A percentile compares a stretch with the other conserved stretches of the same genome.
Evolutionary conservation across 495 filamentous ascomycete species (phyloP).

Genomic region (Hypoxylon cercidicola): DNA sequence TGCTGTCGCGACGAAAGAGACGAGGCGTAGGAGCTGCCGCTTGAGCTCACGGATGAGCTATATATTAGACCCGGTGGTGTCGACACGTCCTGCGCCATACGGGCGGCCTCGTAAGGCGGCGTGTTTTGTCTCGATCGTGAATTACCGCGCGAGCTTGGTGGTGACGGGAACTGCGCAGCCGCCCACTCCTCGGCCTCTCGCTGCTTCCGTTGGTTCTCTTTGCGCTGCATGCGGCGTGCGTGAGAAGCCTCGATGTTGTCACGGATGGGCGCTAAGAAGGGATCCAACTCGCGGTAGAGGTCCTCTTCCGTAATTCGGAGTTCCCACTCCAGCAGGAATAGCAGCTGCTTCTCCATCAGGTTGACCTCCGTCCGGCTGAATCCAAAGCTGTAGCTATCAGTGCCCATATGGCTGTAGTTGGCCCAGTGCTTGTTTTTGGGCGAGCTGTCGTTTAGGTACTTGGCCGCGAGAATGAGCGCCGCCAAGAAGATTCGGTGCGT

Average conservation of each 20-base stretch:
- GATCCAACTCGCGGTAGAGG: conserved; percentile 85
- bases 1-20: conserved; percentile 47
- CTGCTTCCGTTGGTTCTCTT: conserved; percentile 51
- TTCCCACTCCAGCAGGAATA: conserved; percentile 94
- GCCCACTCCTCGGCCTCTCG: conserved; percentile 44
- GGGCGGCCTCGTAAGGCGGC: conserved; percentile 44
- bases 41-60: conserved; percentile 54
- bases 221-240: conserved; percentile 56
- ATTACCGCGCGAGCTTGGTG: conserved; percentile 50
- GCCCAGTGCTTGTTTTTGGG: conserved; percentile 99
- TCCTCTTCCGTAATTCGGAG: conserved; percentile 84
- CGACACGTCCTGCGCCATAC: conserved; percentile 45
- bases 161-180: conserved; percentile 48
- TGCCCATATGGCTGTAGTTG: conserved; percentile 78
- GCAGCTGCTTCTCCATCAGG: conserved; percentile 97
- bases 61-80: conserved; percentile 55
- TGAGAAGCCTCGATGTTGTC: conserved; percentile 51
- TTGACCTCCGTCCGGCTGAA: conserved; percentile 96
- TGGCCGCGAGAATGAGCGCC: conserved; percentile 89
- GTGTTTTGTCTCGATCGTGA: conserved; percentile 47
- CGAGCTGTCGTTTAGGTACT: conserved; percentile 97
- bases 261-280: conserved; percentile 88
- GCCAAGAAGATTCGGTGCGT: conserved; percentile 98
- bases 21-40: conserved; percentile 48
- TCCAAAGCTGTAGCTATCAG: conserved; percentile 79